Evolutionary conservation across 2,329 filamentous ascomycete species (phyloP).

Genomic region (Colletotrichum limetticola): DNA sequence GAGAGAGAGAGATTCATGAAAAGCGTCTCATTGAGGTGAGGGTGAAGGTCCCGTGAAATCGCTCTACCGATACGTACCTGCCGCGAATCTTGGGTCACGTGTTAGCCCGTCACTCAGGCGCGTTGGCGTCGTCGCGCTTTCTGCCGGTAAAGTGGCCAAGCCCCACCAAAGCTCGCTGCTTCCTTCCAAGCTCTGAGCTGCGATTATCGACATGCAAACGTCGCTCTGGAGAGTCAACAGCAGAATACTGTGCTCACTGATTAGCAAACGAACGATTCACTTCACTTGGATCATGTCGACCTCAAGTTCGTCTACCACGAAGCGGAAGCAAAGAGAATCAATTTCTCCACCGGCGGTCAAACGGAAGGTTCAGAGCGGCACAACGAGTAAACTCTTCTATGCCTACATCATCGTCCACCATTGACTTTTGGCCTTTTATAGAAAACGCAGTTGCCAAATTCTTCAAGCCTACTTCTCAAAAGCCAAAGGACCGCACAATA

Average conservation of each 20-base stretch:
- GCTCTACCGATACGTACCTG: not conserved
- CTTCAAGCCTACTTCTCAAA: slow-evolving; percentile 88
- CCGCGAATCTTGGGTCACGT: not conserved
- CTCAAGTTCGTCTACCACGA: slow-evolving; percentile 35
- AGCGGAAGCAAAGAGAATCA: slow-evolving; percentile 52
- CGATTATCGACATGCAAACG: slow-evolving; percentile 7
- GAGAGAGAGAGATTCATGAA: not conserved
- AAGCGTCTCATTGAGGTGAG: not conserved
- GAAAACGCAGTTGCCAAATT: slow-evolving; percentile 81
- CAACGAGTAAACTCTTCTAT: slow-evolving; percentile 55
- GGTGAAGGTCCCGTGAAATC: not conserved
- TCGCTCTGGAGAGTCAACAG: not conserved
- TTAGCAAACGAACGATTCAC: not conserved
- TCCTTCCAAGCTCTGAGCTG: not conserved
- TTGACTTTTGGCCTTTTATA: slow-evolving; percentile 43
- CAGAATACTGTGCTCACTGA: too few species aligned
- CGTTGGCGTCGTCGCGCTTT: slow-evolving; percentile 7
- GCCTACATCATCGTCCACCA: not conserved
- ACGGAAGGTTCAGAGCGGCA: slow-evolving; percentile 61
- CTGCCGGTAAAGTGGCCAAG: not conserved
- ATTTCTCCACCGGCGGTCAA: slow-evolving; percentile 66
- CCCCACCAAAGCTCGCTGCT: slow-evolving; percentile 10
- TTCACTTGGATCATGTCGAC: slow-evolving; percentile 15
- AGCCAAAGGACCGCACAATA: slow-evolving; percentile 77
- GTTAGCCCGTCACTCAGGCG: slow-evolving; percentile 14